Base-by-base conservation (phyloP, 164 flowering plant genomes). In the Stephania cephalantha region DNA sequence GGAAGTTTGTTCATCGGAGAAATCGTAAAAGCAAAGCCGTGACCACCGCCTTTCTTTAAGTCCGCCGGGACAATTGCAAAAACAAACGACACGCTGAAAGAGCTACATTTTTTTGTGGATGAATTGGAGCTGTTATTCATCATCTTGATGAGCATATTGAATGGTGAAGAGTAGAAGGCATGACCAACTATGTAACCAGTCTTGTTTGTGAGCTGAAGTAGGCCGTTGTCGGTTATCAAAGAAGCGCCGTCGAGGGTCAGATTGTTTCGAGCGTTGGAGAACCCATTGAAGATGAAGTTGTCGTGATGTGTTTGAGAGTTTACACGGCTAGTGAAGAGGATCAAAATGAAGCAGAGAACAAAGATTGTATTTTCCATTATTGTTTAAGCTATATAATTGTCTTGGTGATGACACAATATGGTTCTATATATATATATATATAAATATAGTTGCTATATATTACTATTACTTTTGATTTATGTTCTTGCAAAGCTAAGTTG, bases 51-150 rank as follows among this genome's bases (percentile, higher is more conserved):
- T 9, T 13, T 12, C 29, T 73, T 71, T 1, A 76, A 22, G 15
- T 69, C 25, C 5, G 77, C 61, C 1, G 86, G 70, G 17, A 76
- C 76, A 2, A 86, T 83, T 0, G 82, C 76, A 67, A 88, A 86
- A 18, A 84, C 88, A 58, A 88, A 86, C 48, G 50, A 20, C 7
- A 88, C 84, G 80, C 80, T 83, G 81, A 88, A 88, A 6, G 90
- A 88, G 55, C 80, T 73, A 64, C 22, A 35, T 12, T 44, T 10
- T 6, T 44, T 10, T 6, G 74, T 13, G 8, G 77, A 13, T 29
- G 52, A 66, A n/a, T 31, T 18, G 6, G 18, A 22, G 11, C 2
- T 4, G 3, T 58, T n/a, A n/a, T n/a, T 25, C 25, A 25, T 18
- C 9, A 1, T 35, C 42, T 35, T 29, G 44, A 79, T 29, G 44